These are phyloP conservation scores for Zymoseptoria passerinii DNA, from an alignment of 2,329 filamentous ascomycete genomes.

Conservation along the genomic window DNA sequence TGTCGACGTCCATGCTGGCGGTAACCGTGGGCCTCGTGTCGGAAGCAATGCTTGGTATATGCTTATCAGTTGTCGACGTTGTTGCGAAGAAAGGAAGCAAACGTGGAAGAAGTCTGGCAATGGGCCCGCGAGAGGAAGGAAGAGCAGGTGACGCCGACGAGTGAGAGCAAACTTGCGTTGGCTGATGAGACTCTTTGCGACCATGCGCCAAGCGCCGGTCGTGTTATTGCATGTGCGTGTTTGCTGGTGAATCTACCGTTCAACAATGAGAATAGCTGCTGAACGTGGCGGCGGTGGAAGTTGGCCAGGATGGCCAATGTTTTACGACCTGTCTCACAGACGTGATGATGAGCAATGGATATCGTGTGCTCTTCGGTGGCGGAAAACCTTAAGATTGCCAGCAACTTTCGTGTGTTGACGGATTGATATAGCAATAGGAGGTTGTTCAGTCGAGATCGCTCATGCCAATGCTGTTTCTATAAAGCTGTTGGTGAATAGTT, in stretches of 20 bases:
- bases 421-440: not conserved
- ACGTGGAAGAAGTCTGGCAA: slow-evolving; percentile 11
- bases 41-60: slow-evolving; percentile 11
- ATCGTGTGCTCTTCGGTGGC: not conserved
- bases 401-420: not conserved
- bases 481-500: not conserved
- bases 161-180: slow-evolving; percentile 14
- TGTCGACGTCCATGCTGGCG: slow-evolving; percentile 49
- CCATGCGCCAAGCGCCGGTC: not conserved
- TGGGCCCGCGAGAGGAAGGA: slow-evolving; percentile 10
- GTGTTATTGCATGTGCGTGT: not conserved
- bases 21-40: not conserved
- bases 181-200: not conserved
- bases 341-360: not conserved
- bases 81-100: slow-evolving; percentile 14
- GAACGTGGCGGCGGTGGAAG: not conserved
- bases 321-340: no score
- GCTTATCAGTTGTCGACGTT: slow-evolving; percentile 4
- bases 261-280: not conserved
- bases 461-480: not conserved
- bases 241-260: slow-evolving; percentile 4
- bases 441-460: not conserved
- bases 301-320: not conserved
- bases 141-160: slow-evolving; percentile 10
- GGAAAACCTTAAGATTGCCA: not conserved